Percentiles rank a stretch among this genome's conserved stretches.
phyloP scores from a whole-genome alignment of 805 yeast genomes.

The Lachancea thermotolerans region DNA sequence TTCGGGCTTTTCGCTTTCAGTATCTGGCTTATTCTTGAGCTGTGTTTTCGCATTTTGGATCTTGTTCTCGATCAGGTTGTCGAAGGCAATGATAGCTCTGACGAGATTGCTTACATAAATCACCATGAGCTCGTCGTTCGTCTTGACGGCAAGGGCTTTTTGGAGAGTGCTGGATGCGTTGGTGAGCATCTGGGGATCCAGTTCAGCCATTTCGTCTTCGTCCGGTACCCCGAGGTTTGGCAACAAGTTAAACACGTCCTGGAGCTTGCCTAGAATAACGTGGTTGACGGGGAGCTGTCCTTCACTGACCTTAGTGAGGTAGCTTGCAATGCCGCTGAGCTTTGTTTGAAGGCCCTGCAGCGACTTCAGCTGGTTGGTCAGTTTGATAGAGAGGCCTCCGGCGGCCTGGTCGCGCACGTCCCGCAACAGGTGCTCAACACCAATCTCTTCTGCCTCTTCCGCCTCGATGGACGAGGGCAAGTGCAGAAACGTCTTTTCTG shows the following conservation, averaged over 20 bases:
- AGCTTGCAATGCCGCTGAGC: constrained; percentile 66
- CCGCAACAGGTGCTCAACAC: constrained; percentile 91
- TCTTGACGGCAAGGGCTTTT: constrained; percentile 81
- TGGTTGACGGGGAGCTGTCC: constrained; percentile 83
- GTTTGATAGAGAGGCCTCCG: constrained; percentile 78
- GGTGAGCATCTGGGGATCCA: constrained; percentile 26
- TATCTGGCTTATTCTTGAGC: constrained; percentile 21
- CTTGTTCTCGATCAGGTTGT: constrained; percentile 93
- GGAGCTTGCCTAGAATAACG: constrained; percentile 82
- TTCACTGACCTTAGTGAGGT: constrained; percentile 65
- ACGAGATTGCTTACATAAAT: constrained; percentile 85
- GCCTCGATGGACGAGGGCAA: constrained; percentile 91
- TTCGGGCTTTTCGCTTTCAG: constrained; percentile 18
- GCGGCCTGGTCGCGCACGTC: constrained; percentile 97
- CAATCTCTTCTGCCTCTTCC: constrained; percentile 98
- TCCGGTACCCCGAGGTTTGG: constrained; percentile 58
- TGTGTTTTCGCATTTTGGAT: constrained; percentile 61
- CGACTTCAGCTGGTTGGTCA: constrained; percentile 85
- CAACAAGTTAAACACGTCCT: constrained; percentile 86
- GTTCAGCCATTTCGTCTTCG: constrained; percentile 27
- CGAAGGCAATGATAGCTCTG: constrained; percentile 92
- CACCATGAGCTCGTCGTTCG: constrained; percentile 94
- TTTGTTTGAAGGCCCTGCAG: constrained; percentile 79
- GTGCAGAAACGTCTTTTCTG: constrained; percentile 89
- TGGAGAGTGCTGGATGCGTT: constrained; percentile 46